These are phyloP conservation scores for Cyberlindnera maclurae DNA, from an alignment of 805 yeast genomes.

Conservation along the genomic window DNA sequence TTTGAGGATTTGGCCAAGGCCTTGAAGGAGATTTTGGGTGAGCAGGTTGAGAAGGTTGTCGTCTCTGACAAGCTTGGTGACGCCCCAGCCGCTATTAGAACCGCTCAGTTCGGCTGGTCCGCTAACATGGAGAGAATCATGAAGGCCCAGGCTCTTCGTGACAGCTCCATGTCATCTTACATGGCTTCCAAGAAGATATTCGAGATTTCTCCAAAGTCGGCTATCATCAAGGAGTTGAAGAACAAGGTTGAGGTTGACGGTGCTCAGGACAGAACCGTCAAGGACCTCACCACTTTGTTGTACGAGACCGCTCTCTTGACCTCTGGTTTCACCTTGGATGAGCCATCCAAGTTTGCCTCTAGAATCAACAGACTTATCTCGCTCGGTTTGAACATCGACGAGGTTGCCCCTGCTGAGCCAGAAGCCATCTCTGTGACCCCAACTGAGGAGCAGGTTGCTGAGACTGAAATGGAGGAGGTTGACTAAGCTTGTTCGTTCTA, in stretches of 20 bases:
- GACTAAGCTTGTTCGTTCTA: conserved; percentile 44
- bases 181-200: conserved; percentile 99
- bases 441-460: conserved; percentile 62
- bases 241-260: conserved; percentile 96
- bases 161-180: conserved; percentile 97
- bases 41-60: conserved; percentile 98
- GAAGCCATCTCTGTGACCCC: conserved; percentile 52
- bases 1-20: conserved; percentile 92
- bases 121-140: conserved; percentile 99
- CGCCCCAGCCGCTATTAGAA: conserved; percentile 99
- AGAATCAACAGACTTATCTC: conserved; percentile 98
- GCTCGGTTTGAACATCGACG: conserved; percentile 96
- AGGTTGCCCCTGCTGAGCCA: conserved; percentile 59
- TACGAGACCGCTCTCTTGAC: conserved; percentile 97
- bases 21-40: conserved; percentile 95
- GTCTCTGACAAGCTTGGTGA: conserved; percentile 96
- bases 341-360: conserved; percentile 94
- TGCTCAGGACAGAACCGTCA: conserved; percentile 96
- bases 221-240: conserved; percentile 93
- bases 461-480: conserved; percentile 98
- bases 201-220: conserved; percentile 95
- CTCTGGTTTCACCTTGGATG: conserved; percentile 98
- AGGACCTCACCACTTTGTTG: conserved; percentile 92
- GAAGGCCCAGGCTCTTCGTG: conserved; percentile 99
- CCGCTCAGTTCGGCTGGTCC: conserved; percentile 99